Evolutionary conservation across 2,329 filamentous ascomycete species (phyloP), one percentile per base, ranked within the genome.

Genomic region (Penicillium sp.): DNA sequence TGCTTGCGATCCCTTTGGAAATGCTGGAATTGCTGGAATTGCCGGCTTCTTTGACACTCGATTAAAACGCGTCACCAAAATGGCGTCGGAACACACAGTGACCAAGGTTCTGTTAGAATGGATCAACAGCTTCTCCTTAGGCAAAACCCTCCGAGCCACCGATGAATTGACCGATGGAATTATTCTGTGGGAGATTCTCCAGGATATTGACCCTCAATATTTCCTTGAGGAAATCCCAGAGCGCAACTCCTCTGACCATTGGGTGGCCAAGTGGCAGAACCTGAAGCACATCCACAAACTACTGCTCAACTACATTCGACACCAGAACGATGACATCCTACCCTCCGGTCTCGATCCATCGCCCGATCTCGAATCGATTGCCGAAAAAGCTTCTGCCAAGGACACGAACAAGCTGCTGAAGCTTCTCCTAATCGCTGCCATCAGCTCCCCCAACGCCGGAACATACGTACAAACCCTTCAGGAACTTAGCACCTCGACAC

Each of bases 401-500:
- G 71, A 75, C 56, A 69, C 68, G 40, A 68, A 72, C 49, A 72
- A 84, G 72, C 72, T 85, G 44, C 71, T 85, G 37, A 80, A 80
- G 51, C 73, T 85, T 48, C 76, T 85, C 62, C 72, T 85, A 21
- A 77, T 82, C 50, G 76, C 76, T n/a, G 80, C 80, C 24, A 77
- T 82, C 54, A 75, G 77, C 61, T 81, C 81, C 12, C 76, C 79
- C 24, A 76, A 80, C 47, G 66, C 70, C 15, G 75, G 75, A 49
- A 72, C 73, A 31, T 82, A 81, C 61, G 74, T 84, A 50, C 66
- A 68, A 39, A 73, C 69, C 38, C 69, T 76, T 54, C 70, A 72
- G 56, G 64, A 63, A 35, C 55, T 76, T 37, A 69, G 67, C 38
- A 69, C 68, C 5, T 61, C 68, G 31, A 73, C 72, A 4, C 72